Evolutionary conservation across 331 rosid species (phyloP).

Genomic region (Arachis monticola): DNA sequence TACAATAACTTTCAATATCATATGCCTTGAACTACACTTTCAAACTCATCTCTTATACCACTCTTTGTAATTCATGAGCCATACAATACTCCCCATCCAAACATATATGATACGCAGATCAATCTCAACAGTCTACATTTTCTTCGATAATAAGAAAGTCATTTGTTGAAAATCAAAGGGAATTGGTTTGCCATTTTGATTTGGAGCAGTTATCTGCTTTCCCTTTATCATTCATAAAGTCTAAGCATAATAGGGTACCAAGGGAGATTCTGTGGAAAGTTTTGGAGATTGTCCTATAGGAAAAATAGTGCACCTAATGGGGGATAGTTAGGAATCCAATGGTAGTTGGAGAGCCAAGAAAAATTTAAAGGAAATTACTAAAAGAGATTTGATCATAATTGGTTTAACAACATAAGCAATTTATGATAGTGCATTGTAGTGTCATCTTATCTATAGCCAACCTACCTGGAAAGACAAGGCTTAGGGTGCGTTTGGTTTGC

Average conservation of each 20-base stretch:
- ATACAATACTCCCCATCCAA: neutral
- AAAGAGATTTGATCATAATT: too few relatives aligned
- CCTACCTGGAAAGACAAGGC: too few relatives aligned
- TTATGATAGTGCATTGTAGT: too few relatives aligned
- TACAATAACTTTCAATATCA: neutral
- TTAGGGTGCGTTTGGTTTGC: too few relatives aligned
- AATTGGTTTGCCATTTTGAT: neutral
- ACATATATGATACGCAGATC: neutral
- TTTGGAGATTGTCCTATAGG: too few relatives aligned
- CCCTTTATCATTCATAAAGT: neutral
- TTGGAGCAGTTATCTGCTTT: neutral
- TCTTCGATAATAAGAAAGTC: neutral
- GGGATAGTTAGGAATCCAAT: too few relatives aligned
- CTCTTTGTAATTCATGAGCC: neutral
- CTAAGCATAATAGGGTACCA: neutral
- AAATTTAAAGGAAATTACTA: too few relatives aligned
- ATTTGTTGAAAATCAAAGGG: slow-evolving; percentile 6
- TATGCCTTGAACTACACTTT: neutral
- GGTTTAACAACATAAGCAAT: too few relatives aligned
- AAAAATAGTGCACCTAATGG: too few relatives aligned
- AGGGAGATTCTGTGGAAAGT: too few relatives aligned
- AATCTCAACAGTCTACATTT: neutral
- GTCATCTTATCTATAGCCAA: too few relatives aligned
- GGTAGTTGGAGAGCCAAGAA: too few relatives aligned
- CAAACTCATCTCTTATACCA: neutral